Conservation (phyloP, 257 asterid species). For the Mitragyna speciosa region DNA sequence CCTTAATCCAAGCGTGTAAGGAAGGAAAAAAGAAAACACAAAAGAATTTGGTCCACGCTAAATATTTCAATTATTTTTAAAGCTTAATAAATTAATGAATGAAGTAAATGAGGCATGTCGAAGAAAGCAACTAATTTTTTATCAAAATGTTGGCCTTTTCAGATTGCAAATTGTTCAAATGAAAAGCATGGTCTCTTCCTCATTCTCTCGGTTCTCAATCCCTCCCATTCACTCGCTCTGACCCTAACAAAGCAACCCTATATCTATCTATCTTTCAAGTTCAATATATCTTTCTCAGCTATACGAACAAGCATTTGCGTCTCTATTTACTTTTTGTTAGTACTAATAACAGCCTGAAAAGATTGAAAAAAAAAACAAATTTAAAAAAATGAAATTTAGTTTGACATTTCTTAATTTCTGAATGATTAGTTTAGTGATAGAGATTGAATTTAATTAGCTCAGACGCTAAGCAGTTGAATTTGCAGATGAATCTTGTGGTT, state of each 20-base stretch:
- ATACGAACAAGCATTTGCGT: constrained; percentile 18
- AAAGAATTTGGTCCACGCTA: not conserved
- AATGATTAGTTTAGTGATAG: not conserved
- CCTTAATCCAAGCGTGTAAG: no score
- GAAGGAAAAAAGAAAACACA: no score
- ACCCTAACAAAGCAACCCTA: constrained; percentile 37
- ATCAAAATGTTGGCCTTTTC: constrained; percentile 39
- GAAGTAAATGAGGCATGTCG: constrained; percentile 18
- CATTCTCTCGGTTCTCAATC: constrained; percentile 40
- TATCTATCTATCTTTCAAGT: constrained; percentile 21
- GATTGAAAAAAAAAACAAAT: not conserved
- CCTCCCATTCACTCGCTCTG: constrained; percentile 44
- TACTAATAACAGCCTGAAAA: not conserved
- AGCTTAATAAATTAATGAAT: not conserved
- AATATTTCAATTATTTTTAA: no score
- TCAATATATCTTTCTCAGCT: constrained; percentile 45
- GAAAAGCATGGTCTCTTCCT: constrained; percentile 42
- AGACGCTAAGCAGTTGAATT: not conserved
- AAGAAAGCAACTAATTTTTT: constrained; percentile 39
- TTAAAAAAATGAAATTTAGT: not conserved
- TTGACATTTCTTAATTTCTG: not conserved
- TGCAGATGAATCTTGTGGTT: not conserved
- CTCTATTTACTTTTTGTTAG: not conserved
- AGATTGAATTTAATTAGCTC: not conserved
- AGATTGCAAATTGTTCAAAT: constrained; percentile 19